These are phyloP conservation scores for Penicillium verrucosum DNA, from an alignment of 2,329 filamentous ascomycete genomes.

Conservation along the genomic window DNA sequence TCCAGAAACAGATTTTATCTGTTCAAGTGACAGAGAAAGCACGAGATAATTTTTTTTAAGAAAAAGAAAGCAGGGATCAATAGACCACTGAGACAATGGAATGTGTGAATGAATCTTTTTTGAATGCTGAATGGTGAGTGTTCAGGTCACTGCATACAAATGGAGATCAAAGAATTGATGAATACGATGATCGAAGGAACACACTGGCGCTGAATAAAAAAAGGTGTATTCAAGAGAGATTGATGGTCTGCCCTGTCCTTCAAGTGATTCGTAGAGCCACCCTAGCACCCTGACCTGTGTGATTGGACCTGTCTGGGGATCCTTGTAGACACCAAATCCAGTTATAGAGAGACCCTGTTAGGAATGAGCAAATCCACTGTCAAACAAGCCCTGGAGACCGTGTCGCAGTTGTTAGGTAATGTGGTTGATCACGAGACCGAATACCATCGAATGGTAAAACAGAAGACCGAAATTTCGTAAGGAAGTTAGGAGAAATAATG, in stretches of 20 bases:
- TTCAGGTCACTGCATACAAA: slow-evolving; percentile 36
- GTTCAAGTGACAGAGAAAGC: neutral
- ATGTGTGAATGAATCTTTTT: slow-evolving; percentile 26
- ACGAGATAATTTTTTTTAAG: slow-evolving; percentile 10
- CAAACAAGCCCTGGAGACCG: neutral
- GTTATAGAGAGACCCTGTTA: slow-evolving; percentile 1
- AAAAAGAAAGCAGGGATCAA: slow-evolving; percentile 18
- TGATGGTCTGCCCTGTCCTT: slow-evolving; percentile 18
- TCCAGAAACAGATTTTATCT: slow-evolving; percentile 3
- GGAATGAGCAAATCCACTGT: neutral
- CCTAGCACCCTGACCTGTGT: slow-evolving; percentile 12
- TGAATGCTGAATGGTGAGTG: slow-evolving; percentile 27
- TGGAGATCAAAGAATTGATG: slow-evolving; percentile 27
- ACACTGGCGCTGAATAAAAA: slow-evolving; percentile 19
- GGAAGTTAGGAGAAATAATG: neutral
- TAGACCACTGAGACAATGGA: slow-evolving; percentile 26
- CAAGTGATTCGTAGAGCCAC: slow-evolving; percentile 18
- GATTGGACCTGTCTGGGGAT: slow-evolving; percentile 3
- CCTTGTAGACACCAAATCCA: neutral
- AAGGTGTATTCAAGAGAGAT: slow-evolving; percentile 11
- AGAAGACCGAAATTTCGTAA: neutral
- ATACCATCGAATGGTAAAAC: neutral
- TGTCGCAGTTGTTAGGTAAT: neutral
- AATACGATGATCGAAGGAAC: slow-evolving; percentile 29
- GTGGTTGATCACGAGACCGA: neutral